Evolutionary conservation across 2,329 filamentous ascomycete species (phyloP), one percentile per base, ranked within the genome.

Genomic region (Aspergillus carbonarius): DNA sequence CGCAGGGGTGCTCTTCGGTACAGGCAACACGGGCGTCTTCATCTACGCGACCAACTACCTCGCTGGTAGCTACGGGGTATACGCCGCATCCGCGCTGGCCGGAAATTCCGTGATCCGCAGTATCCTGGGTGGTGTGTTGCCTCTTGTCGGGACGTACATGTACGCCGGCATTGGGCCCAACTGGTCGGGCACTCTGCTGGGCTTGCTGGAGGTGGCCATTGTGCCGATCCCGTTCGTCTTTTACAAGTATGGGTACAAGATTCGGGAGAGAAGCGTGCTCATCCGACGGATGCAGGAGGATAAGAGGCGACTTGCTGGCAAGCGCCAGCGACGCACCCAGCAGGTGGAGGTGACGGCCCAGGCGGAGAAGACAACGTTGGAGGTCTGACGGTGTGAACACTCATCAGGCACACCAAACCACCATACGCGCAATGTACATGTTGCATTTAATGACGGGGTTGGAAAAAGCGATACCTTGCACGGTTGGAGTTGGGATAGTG

Each of bases 31-130:
- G 8, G 82, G 87, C 2, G 86, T 90, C 37, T 96, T 96, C 77
- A 93, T 96, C 69, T 95, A 96, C 69, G 85, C 88, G 0, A 85
- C 83, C 5, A 95, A 92, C 67, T 96, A 96, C 71, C 78, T 96
- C 3, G 90, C 91, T 0, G 83, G 88, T 49, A 85, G 87, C 6
- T 96, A 96, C 66, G 88, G 88, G 4, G 89, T 95, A 65, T 96
- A 92, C 70, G 87, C 91, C 1, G 91, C 92, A 0, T 90, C 86
- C 2, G 91, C 92, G 0, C 79, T 96, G 34, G 91, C 91, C 0
- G 89, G 90, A 0, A 96, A 95, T 66, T 85, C 89, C 0, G 88
- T 96, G 2, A 81, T 91, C 15, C 81, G 92, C 34, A 88, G 85
- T 57, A 71, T 89, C 6, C 80, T 93, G 55, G 92, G 91, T n/a